Evolutionary conservation across 352 stramenopile species (phyloP).

Genomic region (Blastocystis sp.): DNA sequence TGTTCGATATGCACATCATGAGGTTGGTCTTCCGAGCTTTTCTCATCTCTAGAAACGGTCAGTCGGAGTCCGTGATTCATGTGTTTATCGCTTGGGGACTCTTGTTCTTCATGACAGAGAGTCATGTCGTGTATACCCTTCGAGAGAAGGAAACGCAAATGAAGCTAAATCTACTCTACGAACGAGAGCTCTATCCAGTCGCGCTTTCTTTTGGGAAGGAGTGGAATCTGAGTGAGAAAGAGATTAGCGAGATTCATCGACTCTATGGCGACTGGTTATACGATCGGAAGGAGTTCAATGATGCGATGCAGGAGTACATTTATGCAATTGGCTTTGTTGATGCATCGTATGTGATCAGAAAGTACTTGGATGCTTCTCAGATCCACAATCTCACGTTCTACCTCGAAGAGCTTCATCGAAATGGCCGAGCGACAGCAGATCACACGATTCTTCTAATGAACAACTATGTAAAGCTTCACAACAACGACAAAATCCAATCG

Average conservation of each 20-base stretch:
- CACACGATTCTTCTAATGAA: slow-evolving; percentile 85
- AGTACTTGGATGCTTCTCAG: slow-evolving; percentile 90
- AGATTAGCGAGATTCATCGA: slow-evolving; percentile 69
- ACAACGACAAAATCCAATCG: slow-evolving; percentile 75
- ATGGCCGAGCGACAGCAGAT: slow-evolving; percentile 74
- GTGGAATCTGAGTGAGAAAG: slow-evolving; percentile 65
- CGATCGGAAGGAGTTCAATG: slow-evolving; percentile 87
- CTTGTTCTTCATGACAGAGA: slow-evolving; percentile 61
- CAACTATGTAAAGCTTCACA: slow-evolving; percentile 79
- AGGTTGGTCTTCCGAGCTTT: background rate
- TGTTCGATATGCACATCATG: slow-evolving; percentile 1
- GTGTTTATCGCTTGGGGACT: slow-evolving; percentile 55
- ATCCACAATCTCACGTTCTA: slow-evolving; percentile 92
- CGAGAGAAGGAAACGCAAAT: slow-evolving; percentile 86
- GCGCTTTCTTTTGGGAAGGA: slow-evolving; percentile 65
- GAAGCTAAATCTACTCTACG: slow-evolving; percentile 89
- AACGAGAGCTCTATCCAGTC: slow-evolving; percentile 91
- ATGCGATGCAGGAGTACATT: slow-evolving; percentile 88
- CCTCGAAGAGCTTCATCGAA: slow-evolving; percentile 82
- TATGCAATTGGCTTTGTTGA: slow-evolving; percentile 77
- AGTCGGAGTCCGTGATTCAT: background rate
- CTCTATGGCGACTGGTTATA: slow-evolving; percentile 89
- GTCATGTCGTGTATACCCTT: slow-evolving; percentile 78
- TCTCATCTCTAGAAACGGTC: background rate
- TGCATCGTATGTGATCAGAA: slow-evolving; percentile 92